Evolutionary conservation across 129 eudicot genomes (phyloP).

Genomic region (Chrysanthemum lavandulifolium): DNA sequence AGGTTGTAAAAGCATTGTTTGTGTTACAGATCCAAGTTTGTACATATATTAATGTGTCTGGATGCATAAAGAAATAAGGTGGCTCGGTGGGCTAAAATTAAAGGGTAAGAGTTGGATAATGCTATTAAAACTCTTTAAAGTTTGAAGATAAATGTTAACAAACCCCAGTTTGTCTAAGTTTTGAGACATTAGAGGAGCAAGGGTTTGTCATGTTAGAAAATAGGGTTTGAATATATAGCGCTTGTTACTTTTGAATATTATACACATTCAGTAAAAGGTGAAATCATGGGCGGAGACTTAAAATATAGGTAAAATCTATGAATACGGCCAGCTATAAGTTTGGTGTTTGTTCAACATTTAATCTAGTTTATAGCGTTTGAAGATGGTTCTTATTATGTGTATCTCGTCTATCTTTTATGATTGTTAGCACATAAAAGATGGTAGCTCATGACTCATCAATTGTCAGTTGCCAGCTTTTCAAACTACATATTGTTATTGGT

Average conservation of each 20-base stretch:
- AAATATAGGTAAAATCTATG: background rate
- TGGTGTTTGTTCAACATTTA: background rate
- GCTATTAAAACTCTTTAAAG: constrained; percentile 8
- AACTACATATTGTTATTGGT: background rate
- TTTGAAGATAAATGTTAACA: background rate
- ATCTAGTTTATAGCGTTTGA: constrained; percentile 2
- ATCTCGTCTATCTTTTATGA: background rate
- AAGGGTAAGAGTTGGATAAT: constrained; percentile 11
- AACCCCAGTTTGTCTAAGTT: background rate
- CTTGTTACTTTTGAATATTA: too few relatives aligned
- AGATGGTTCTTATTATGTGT: constrained; percentile 19
- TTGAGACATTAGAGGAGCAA: too few relatives aligned
- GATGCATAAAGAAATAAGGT: constrained; percentile 21
- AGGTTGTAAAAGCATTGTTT: background rate
- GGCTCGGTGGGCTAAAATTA: constrained; percentile 3
- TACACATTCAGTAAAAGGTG: background rate
- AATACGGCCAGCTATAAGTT: background rate
- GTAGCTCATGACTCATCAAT: background rate
- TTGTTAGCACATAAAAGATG: background rate
- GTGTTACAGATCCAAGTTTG: constrained; percentile 7
- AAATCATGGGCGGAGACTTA: constrained; percentile 15
- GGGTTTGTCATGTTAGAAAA: too few relatives aligned
- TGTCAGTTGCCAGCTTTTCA: background rate
- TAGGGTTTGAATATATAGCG: too few relatives aligned
- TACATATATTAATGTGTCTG: background rate